Conservation (phyloP, 148 eudicot genomes). For the Rheum nobile region DNA sequence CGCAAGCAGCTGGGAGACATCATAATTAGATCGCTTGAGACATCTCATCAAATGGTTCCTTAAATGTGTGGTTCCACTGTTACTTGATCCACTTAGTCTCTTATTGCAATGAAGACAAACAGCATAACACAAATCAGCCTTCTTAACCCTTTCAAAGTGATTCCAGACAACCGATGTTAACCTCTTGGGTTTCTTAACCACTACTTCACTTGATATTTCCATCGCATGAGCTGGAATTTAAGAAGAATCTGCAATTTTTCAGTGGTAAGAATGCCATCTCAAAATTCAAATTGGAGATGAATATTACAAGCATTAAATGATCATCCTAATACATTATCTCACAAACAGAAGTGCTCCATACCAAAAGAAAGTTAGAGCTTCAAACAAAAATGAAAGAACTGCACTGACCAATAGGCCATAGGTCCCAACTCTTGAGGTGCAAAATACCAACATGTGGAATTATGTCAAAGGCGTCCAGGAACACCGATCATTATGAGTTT, state of each 20-base stretch:
- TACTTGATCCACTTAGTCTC: constrained; percentile 94
- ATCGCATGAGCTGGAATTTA: constrained; percentile 33
- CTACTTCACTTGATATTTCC: constrained; percentile 60
- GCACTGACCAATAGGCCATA: background rate
- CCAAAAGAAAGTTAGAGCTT: background rate
- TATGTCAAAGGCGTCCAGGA: background rate
- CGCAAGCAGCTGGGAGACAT: constrained; percentile 79
- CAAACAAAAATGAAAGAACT: background rate
- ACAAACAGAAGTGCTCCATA: background rate
- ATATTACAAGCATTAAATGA: background rate
- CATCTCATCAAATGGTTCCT: constrained; percentile 95
- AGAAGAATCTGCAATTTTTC: constrained; percentile 20
- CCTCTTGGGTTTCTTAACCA: constrained; percentile 87
- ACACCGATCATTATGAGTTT: background rate
- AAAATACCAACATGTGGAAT: background rate
- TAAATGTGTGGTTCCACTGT: constrained; percentile 94
- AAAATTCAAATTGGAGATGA: background rate
- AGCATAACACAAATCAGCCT: constrained; percentile 80
- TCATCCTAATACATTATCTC: background rate
- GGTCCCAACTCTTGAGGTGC: background rate
- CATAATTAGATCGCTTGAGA: constrained; percentile 78
- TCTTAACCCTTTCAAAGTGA: constrained; percentile 90
- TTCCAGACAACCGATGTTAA: constrained; percentile 93
- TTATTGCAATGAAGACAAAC: constrained; percentile 88
- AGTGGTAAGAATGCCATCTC: background rate